Evolutionary conservation across 768 basidiomycete species (phyloP).

Genomic region (Mycena belliarum): DNA sequence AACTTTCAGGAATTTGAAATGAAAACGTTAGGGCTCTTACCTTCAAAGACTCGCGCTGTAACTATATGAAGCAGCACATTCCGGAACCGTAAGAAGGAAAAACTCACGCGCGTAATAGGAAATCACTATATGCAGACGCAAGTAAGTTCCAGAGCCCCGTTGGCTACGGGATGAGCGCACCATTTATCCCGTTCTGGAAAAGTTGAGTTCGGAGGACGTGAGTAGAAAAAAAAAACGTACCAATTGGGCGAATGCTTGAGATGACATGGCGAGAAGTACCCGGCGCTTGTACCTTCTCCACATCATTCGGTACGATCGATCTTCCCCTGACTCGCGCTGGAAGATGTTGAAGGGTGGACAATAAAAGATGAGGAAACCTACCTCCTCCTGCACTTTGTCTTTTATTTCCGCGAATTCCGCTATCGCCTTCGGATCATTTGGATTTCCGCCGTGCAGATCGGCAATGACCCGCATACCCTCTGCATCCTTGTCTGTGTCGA

Average conservation of each 20-base stretch:
- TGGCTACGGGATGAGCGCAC: slow-evolving; percentile 38
- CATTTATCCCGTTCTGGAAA: slow-evolving; percentile 89
- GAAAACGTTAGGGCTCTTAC: slow-evolving; percentile 35
- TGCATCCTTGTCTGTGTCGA: slow-evolving; percentile 81
- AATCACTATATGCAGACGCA: slow-evolving; percentile 60
- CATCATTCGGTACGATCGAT: slow-evolving; percentile 75
- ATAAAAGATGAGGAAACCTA: slow-evolving; percentile 27
- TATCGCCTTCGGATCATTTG: slow-evolving; percentile 62
- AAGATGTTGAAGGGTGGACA: neutral
- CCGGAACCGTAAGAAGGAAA: slow-evolving; percentile 12
- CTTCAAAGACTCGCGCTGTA: slow-evolving; percentile 87
- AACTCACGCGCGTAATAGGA: slow-evolving; percentile 90
- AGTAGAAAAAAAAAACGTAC: too few relatives aligned
- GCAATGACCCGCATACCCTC: slow-evolving; percentile 86
- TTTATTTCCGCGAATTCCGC: slow-evolving; percentile 93
- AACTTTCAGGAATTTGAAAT: neutral
- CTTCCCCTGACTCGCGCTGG: slow-evolving; percentile 71
- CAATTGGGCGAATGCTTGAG: slow-evolving; percentile 93
- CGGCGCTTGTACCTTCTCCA: slow-evolving; percentile 87
- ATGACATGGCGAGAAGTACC: slow-evolving; percentile 91
- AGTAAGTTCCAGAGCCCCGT: neutral
- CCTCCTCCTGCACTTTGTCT: slow-evolving; percentile 72
- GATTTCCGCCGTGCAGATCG: slow-evolving; percentile 84
- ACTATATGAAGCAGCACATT: neutral
- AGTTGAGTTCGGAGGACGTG: too few relatives aligned